Percentiles rank a stretch among this genome's conserved stretches.
These are phyloP conservation scores for Magnusiomyces starmeri DNA, from an alignment of 1,139 yeast species.

Conservation along the genomic window DNA sequence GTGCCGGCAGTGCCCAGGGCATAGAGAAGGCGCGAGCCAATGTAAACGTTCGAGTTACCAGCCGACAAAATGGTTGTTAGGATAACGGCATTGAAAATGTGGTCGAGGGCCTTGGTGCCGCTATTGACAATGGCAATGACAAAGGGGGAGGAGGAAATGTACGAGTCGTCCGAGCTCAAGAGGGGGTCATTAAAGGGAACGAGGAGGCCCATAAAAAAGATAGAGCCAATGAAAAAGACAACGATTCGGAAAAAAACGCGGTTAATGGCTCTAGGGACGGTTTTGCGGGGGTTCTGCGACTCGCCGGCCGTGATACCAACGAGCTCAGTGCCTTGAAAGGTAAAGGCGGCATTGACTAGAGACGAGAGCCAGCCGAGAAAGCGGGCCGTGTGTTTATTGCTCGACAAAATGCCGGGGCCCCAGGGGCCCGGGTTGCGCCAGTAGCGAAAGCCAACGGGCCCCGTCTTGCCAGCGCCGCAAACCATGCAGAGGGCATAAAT, in stretches of 20 bases:
- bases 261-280: conserved; percentile 71
- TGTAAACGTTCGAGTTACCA: conserved; percentile 47
- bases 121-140: conserved; percentile 38
- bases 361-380: conserved; percentile 53
- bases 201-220: conserved; percentile 52
- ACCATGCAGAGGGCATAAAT: conserved; percentile 61
- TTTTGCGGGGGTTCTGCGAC: conserved; percentile 64
- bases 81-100: conserved; percentile 42
- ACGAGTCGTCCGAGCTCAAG: conserved; percentile 30
- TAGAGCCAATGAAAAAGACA: conserved; percentile 58
- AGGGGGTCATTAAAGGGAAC: conserved; percentile 52
- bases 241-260: conserved; percentile 71
- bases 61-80: conserved; percentile 46
- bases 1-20: conserved; percentile 44
- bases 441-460: conserved; percentile 69
- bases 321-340: conserved; percentile 72
- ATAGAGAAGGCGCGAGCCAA: conserved; percentile 43
- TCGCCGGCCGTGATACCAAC: conserved; percentile 72
- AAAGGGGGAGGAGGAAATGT: conserved; percentile 52
- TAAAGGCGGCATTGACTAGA: conserved; percentile 63
- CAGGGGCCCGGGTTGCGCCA: conserved; percentile 60
- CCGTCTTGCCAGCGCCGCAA: conserved; percentile 63
- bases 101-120: conserved; percentile 13
- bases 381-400: conserved; percentile 44
- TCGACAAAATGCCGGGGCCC: conserved; percentile 47